Base-by-base conservation (phyloP, 129 eudicot species). In the Artemisia argyi region DNA sequence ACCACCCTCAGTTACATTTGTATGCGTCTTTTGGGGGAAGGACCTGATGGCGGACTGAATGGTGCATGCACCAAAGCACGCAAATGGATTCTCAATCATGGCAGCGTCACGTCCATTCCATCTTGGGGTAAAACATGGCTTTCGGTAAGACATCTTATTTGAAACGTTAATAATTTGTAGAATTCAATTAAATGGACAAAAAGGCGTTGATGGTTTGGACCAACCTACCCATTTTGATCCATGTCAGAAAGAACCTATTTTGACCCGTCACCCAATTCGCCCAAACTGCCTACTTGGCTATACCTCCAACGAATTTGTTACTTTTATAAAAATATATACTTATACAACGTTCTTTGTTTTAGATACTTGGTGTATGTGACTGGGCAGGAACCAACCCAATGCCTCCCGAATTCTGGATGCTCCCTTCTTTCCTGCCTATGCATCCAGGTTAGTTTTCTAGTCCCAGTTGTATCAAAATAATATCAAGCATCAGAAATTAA, bases 121-220 rank as follows among this genome's bases (percentile, higher is more conserved):
- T 83, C 87, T 0, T 83, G 84, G 84, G 84, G 84, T 5, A 80
- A 74, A 58, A 80, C 84, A 24, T 80, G 84, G 84, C 84, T 80
- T 69, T 80, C 84, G 1, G 84, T 75, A 80, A 61, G 80, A 44
- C 19, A 30, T 53, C 1, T 52, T 19, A 24, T 11, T 51, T 39
- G 44, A 39, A 5, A 39, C 44, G 9, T 39, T 39, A 39, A 1
- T 7, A 5, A 39, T 39, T 39, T 39, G 7, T 5, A 39, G 2
- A 39, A 39, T 7, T 7, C 44, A 39, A 3, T 28, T 2, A 28
- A 28, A 28, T 28, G 30, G 30, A 28, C 30, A 28, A 2, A 28
- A 28, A 28, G 30, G 30, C 3, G 30, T 28, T 28, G 30, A 28
- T 28, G 30, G 30, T 28, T 28, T 3, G 30, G 30, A 28, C 30